These are phyloP conservation scores for Acacia crassicarpa DNA, from an alignment of 306 rosid genomes.

Conservation along the genomic window DNA sequence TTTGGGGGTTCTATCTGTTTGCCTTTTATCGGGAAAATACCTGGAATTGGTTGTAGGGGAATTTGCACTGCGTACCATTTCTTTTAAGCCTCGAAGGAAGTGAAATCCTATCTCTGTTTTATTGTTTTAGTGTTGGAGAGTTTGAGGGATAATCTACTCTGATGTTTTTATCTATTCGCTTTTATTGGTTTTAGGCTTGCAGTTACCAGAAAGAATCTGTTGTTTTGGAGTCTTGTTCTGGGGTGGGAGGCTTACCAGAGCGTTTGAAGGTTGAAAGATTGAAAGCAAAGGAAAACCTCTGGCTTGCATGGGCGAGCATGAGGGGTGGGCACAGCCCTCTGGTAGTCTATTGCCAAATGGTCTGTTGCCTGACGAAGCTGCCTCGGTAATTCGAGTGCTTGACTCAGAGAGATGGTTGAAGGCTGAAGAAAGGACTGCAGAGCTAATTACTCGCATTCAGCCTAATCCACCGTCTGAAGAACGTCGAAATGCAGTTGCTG, in stretches of 20 bases:
- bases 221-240: constrained; percentile 9
- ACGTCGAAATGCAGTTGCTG: constrained; percentile 69
- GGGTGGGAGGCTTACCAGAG: constrained; percentile 19
- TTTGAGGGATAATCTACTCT: background rate
- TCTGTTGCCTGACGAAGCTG: constrained; percentile 67
- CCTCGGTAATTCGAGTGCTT: constrained; percentile 65
- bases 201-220: constrained; percentile 12
- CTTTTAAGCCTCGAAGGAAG: constrained; percentile 2
- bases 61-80: constrained; percentile 4
- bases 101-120: constrained; percentile 20
- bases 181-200: background rate
- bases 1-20: constrained; percentile 18
- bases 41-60: constrained; percentile 4
- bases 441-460: constrained; percentile 81
- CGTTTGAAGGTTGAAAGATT: constrained; percentile 3
- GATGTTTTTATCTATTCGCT: background rate
- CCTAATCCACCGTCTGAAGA: constrained; percentile 75
- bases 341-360: constrained; percentile 80
- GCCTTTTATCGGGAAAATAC: background rate
- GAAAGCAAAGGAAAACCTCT: constrained; percentile 30
- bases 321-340: constrained; percentile 64
- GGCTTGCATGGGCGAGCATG: constrained; percentile 88
- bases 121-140: constrained; percentile 11
- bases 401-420: constrained; percentile 65
- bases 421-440: constrained; percentile 77